Evolutionary conservation across 768 basidiomycete species (phyloP), one percentile per base, ranked within the genome.

Genomic region (Pleurotus salmoneostramineus): DNA sequence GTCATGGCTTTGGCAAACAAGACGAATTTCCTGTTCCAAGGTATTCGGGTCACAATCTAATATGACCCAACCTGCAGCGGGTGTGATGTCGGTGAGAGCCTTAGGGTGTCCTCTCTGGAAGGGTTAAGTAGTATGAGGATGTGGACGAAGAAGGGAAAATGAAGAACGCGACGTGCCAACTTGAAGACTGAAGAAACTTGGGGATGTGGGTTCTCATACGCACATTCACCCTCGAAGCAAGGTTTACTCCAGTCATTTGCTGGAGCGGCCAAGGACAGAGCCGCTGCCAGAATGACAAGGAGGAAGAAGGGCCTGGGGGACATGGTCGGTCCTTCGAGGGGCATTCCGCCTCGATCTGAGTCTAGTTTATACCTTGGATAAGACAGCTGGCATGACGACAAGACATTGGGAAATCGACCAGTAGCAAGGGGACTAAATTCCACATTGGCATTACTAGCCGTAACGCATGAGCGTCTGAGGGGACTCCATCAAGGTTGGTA

Each of bases 211-310:
- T 21, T 32, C 14, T 49, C 48, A 31, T 49, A 49, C 15, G 48
- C 48, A 31, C 48, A 49, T 49, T 49, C 48, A 6, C 48, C 48
- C 6, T 49, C 48, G 21, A 49, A 49, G 48, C 48, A 49, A 49
- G 48, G 48, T 27, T 49, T 49, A 31, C 48, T 49, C 48, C 48
- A 49, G 27, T 49, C 48, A 31, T 49, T 49, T 14, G 21, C 27
- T 15, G 48, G 10, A 5, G 17, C 27, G 17, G 27, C 48, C 6
- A 31, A 15, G 32, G 33, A 15, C 27, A 49, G 27, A 31, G 48
- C 33, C 27, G 48, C 48, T 14, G 48, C 48, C 21, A 49, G 27
- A 33, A 49, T 49, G 48, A 40, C 12, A 8, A 17, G 21, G 45
- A 47, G 12, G 21, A 15, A 47, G 45, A 27, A 27, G 21, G 21